A percentile compares a stretch with the other conserved stretches of the same genome.
Conservation (phyloP, 805 yeast genomes). For the Komagataella phaffii region DNA sequence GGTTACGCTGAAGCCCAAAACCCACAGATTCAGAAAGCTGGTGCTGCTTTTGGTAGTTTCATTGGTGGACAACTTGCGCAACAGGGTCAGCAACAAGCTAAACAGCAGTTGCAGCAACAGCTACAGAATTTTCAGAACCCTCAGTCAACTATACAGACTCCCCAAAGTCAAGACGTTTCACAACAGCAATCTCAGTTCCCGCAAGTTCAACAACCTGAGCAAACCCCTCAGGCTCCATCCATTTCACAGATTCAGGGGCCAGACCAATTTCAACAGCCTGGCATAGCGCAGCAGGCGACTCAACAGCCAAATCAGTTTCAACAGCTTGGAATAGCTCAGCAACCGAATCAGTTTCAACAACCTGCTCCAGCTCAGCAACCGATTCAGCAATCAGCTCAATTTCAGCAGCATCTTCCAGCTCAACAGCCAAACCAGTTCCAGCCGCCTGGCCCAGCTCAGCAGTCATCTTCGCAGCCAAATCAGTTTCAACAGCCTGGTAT, state of each 20-base stretch:
- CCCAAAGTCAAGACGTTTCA: neutral
- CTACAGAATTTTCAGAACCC: conserved; percentile 1
- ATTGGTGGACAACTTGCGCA: neutral
- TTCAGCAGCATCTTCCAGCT: neutral
- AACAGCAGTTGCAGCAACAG: neutral
- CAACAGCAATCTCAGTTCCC: conserved; percentile 1
- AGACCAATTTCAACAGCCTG: conserved; percentile 1
- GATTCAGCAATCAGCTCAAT: neutral
- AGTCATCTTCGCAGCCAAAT: no score
- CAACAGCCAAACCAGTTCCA: neutral
- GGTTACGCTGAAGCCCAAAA: neutral
- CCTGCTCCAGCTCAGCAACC: conserved; percentile 2
- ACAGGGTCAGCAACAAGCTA: neutral
- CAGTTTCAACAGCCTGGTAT: conserved; percentile 2
- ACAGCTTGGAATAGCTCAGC: conserved; percentile 11
- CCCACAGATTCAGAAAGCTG: neutral
- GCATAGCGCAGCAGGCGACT: conserved; percentile 2
- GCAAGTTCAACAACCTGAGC: conserved; percentile 5
- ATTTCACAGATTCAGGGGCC: neutral
- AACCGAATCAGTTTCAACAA: conserved; percentile 3
- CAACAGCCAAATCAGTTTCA: conserved; percentile 5
- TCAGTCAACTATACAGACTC: neutral
- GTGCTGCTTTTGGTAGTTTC: neutral
- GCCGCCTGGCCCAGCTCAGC: conserved; percentile 3
- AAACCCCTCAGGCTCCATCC: conserved; percentile 4